Conservation (phyloP, 305 asterid genomes). For the Rubia balearica region DNA sequence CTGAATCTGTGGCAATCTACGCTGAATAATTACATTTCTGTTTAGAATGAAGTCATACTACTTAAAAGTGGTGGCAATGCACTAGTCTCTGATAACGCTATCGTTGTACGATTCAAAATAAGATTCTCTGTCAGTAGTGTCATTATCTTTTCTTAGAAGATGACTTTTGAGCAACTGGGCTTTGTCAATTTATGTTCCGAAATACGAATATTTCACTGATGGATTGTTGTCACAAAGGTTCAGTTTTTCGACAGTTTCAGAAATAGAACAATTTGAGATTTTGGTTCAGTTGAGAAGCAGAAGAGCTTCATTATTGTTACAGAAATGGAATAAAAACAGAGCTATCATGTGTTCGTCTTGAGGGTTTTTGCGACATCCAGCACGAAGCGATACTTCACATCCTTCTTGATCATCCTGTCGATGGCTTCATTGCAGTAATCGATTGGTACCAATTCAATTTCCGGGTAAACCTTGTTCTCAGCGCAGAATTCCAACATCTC, state of each 20-base stretch:
- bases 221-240: neutral
- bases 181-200: neutral
- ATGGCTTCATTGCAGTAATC: slow-evolving; percentile 66
- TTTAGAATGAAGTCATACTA: neutral
- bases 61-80: neutral
- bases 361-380: slow-evolving; percentile 73
- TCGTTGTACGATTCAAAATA: neutral
- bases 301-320: neutral
- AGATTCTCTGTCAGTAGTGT: neutral
- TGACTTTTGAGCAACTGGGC: neutral
- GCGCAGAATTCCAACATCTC: slow-evolving; percentile 91
- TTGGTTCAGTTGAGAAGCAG: neutral
- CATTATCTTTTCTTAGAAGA: neutral
- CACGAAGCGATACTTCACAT: slow-evolving; percentile 78
- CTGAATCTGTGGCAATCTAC: neutral
- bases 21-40: slow-evolving; percentile 4
- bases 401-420: slow-evolving; percentile 70
- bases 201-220: neutral
- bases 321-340: neutral
- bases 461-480: slow-evolving; percentile 66
- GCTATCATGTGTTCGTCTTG: slow-evolving; percentile 19
- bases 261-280: neutral
- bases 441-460: slow-evolving; percentile 58
- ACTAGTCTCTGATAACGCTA: neutral
- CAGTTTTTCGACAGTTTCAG: neutral